A percentile compares a stretch with the other conserved stretches of the same genome.
phyloP scores from a whole-genome alignment of 148 eudicot species.

The Fagopyrum tataricum region DNA sequence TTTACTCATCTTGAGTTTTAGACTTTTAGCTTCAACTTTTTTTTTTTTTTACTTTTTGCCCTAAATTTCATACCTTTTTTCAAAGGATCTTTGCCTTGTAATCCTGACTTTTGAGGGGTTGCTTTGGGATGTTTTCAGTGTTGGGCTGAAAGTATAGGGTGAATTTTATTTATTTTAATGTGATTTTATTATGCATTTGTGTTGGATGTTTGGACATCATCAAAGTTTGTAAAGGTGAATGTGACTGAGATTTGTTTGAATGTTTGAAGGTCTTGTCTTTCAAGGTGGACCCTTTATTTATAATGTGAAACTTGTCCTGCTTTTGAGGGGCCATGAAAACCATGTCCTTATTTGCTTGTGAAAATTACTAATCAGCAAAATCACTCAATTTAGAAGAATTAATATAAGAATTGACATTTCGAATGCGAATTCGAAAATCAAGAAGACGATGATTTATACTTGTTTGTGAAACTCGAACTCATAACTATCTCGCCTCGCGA shows the following conservation, averaged over 20 bases:
- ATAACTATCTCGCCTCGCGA: no score
- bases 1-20: background rate
- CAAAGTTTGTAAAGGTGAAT: slow-evolving; percentile 3
- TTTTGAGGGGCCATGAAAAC: slow-evolving; percentile 7
- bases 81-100: background rate
- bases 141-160: background rate
- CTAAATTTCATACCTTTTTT: background rate
- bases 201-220: slow-evolving; percentile 8
- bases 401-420: no score
- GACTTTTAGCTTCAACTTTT: background rate
- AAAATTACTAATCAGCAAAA: no score
- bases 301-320: slow-evolving; percentile 4
- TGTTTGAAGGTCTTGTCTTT: slow-evolving; percentile 9
- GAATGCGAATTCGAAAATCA: no score
- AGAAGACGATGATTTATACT: no score
- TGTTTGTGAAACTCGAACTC: no score
- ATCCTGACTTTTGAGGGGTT: slow-evolving; percentile 5
- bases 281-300: background rate
- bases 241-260: slow-evolving; percentile 6
- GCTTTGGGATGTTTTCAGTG: background rate
- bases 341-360: background rate
- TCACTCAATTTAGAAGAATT: no score
- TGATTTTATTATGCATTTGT: background rate
- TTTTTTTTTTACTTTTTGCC: background rate
- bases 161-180: background rate